Evolutionary conservation across 2,329 filamentous ascomycete genomes (phyloP).

Genomic region (Coniella lustricola): DNA sequence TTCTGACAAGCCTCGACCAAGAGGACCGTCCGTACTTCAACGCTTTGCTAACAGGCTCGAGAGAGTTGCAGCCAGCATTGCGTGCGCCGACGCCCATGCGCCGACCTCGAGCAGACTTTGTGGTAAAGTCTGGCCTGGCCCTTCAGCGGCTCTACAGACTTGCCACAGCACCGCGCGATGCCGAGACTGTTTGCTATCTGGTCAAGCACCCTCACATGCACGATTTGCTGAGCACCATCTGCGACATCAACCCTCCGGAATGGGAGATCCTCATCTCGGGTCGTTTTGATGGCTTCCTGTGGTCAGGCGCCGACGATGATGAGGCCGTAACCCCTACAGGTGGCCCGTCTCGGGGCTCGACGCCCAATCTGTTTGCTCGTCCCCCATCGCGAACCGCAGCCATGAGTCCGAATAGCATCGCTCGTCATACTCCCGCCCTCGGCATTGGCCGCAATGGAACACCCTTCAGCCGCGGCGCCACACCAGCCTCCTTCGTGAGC

Average conservation of each 20-base stretch:
- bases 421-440: constrained; percentile 29
- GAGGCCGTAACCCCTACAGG: constrained; percentile 27
- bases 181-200: constrained; percentile 79
- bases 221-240: constrained; percentile 77
- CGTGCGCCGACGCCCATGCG: constrained; percentile 64
- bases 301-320: constrained; percentile 75
- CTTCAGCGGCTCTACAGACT: constrained; percentile 82
- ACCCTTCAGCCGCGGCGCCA: constrained; percentile 47
- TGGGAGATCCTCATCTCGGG: constrained; percentile 95
- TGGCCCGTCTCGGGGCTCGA: constrained; percentile 43
- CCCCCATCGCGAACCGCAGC: constrained; percentile 30
- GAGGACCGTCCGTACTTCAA: constrained; percentile 77
- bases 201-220: constrained; percentile 77
- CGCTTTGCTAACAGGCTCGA: constrained; percentile 60
- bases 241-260: constrained; percentile 83
- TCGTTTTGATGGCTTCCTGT: constrained; percentile 85
- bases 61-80: constrained; percentile 46
- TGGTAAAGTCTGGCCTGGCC: constrained; percentile 68
- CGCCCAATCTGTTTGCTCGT: constrained; percentile 43
- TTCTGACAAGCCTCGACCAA: constrained; percentile 75
- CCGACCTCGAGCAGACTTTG: constrained; percentile 61
- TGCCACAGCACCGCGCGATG: constrained; percentile 65
- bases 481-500: constrained; percentile 34
- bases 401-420: constrained; percentile 32
- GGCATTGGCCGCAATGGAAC: constrained; percentile 38